Evolutionary conservation across 202 grass and related monocot genomes (phyloP).

Genomic region (Digitaria exilis): DNA sequence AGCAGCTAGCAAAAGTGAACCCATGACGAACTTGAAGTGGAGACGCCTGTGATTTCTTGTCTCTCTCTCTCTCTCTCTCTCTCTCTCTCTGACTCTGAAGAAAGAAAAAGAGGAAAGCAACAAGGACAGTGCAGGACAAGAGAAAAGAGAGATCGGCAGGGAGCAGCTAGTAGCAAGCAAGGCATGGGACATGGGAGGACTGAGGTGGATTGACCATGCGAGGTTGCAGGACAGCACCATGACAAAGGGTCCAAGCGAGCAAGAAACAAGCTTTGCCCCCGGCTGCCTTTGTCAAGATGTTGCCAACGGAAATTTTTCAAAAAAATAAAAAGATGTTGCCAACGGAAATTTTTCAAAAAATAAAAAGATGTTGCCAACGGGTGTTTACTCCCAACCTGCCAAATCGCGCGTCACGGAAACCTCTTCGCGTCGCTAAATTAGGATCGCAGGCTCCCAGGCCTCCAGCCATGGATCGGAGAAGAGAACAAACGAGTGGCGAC

Average conservation of each 20-base stretch:
- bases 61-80: no score
- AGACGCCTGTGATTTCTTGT: neutral
- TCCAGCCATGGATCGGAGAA: neutral
- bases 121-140: slow-evolving; percentile 21
- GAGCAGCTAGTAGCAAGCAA: neutral
- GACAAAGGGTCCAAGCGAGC: slow-evolving; percentile 18
- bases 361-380: slow-evolving; percentile 26
- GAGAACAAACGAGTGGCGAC: slow-evolving; percentile 12
- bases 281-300: slow-evolving; percentile 32
- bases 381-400: slow-evolving; percentile 32
- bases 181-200: neutral
- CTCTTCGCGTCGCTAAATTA: neutral
- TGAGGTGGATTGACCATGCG: neutral
- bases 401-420: slow-evolving; percentile 14
- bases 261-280: slow-evolving; percentile 11
- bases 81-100: neutral
- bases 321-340: no score
- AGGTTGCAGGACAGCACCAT: slow-evolving; percentile 31
- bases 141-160: neutral
- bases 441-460: neutral
- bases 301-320: no score
- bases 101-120: neutral
- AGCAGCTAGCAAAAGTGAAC: neutral
- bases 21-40: neutral
- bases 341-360: slow-evolving; percentile 29